Percentiles rank a stretch among this genome's conserved stretches.
These are phyloP conservation scores for Pseudogymnoascus sp. DNA, from an alignment of 2,329 filamentous ascomycete species.

Conservation along the genomic window DNA sequence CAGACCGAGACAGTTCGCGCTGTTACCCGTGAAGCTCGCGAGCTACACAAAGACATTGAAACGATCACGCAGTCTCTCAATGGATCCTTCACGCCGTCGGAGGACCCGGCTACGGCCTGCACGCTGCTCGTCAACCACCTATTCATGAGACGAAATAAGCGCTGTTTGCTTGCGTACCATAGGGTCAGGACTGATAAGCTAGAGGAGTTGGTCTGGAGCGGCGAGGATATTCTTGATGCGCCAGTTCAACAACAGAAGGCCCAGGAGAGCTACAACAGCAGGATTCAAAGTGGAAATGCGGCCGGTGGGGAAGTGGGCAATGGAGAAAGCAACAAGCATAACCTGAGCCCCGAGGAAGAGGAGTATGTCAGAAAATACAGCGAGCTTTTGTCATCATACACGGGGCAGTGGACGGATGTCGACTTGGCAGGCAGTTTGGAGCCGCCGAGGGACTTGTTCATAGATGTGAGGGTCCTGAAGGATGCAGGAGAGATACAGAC, in stretches of 20 bases:
- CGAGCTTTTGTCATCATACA: slow-evolving; percentile 90
- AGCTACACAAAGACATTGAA: slow-evolving; percentile 80
- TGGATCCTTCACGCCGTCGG: slow-evolving; percentile 78
- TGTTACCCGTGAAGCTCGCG: slow-evolving; percentile 85
- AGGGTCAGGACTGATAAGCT: slow-evolving; percentile 83
- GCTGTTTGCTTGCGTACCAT: slow-evolving; percentile 91
- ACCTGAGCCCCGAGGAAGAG: slow-evolving; percentile 89
- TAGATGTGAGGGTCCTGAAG: slow-evolving; percentile 91
- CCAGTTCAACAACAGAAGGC: slow-evolving; percentile 50
- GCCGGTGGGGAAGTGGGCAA: slow-evolving; percentile 32
- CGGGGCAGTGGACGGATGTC: slow-evolving; percentile 97
- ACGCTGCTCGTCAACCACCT: slow-evolving; percentile 89
- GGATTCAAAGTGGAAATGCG: slow-evolving; percentile 29
- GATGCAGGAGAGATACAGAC: slow-evolving; percentile 98
- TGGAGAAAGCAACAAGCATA: slow-evolving; percentile 57
- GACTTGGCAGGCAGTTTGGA: slow-evolving; percentile 91
- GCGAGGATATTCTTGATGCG: slow-evolving; percentile 72
- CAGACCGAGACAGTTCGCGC: slow-evolving; percentile 85
- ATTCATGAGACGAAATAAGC: slow-evolving; percentile 92
- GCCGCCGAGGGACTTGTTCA: slow-evolving; percentile 91
- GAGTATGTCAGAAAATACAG: slow-evolving; percentile 91
- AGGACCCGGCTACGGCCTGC: slow-evolving; percentile 77
- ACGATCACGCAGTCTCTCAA: slow-evolving; percentile 76
- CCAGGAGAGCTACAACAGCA: slow-evolving; percentile 24
- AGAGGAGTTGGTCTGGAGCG: slow-evolving; percentile 89